These are phyloP conservation scores for Diaporthe nobilis DNA, from an alignment of 2,329 filamentous ascomycete species.

Conservation along the genomic window DNA sequence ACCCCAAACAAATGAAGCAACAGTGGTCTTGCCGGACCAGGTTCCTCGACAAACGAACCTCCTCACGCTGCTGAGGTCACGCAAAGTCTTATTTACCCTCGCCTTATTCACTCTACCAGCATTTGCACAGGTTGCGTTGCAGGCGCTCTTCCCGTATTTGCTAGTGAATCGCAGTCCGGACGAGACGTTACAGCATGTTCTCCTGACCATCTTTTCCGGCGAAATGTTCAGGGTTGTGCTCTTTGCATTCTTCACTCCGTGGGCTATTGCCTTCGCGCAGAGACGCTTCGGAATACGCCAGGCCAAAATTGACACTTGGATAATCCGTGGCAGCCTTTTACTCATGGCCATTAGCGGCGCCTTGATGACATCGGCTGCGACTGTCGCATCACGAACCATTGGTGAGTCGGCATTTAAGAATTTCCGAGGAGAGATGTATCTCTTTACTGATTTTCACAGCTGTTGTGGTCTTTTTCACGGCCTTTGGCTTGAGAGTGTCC, in stretches of 20 bases:
- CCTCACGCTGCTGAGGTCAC: background rate
- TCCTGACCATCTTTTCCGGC: background rate
- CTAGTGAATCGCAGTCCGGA: background rate
- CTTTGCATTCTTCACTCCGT: background rate
- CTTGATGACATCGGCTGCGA: background rate
- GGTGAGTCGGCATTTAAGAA: background rate
- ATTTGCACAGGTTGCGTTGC: background rate
- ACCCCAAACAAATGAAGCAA: background rate
- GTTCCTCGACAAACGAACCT: too few relatives aligned
- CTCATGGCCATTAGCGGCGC: background rate
- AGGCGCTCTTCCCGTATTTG: background rate
- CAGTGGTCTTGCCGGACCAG: too few relatives aligned
- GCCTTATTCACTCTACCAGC: background rate
- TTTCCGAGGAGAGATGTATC: background rate
- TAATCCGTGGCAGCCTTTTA: background rate
- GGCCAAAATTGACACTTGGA: background rate
- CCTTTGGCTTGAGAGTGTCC: background rate
- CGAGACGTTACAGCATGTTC: background rate
- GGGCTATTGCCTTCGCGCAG: background rate
- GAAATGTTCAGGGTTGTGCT: background rate
- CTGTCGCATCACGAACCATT: background rate
- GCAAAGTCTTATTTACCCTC: background rate
- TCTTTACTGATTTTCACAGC: background rate
- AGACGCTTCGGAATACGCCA: background rate
- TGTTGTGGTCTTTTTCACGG: background rate